Evolutionary conservation across 2,329 filamentous ascomycete species (phyloP), one percentile per base, ranked within the genome.

Genomic region (Parafenestella ontariensis): DNA sequence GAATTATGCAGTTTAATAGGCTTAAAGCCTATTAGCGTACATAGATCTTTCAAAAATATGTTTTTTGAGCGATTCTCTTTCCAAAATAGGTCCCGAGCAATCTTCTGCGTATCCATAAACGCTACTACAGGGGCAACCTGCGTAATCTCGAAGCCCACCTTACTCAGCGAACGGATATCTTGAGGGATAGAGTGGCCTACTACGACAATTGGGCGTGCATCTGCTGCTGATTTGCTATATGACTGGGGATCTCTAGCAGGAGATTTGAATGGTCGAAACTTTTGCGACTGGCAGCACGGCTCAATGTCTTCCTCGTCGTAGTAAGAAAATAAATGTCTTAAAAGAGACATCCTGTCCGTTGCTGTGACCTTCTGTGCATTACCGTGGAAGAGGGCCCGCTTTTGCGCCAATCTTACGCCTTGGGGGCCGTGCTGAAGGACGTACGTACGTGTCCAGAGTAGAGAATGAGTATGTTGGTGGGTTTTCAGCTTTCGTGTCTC

Each of bases 41-140:
- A 58, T 10, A 58, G 42, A n/a, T 45, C 37, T 44, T 44, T 54
- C 9, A 58, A 45, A 42, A 46, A 54, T 20, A 49, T 21, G 21
- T 53, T 56, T 31, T 39, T 43, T 31, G 42, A 52, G 36, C n/a
- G 49, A 52, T 45, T 28, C 6, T 56, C 39, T 21, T 45, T 9
- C 50, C 51, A 50, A 33, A 47, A 54, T 21, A 58, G 23, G 15
- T 55, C 47, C 34, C 43, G 46, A 36, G 55, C 46, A 40, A 55
- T 26, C 39, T 44, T 46, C 37, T 55, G 55, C 20, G 52, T 58
- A 23, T 58, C 55, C n/a, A 55, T 37, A 26, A 40, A 33, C 17
- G 51, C 51, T 36, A 56, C 23, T 36, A 56, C 23, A 39, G 45
- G 39, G 10, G 45, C 49, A 24, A 26, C 44, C 18, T 45, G 11